Conservation (phyloP, 441 rosid species). For the Jatropha multifida region DNA sequence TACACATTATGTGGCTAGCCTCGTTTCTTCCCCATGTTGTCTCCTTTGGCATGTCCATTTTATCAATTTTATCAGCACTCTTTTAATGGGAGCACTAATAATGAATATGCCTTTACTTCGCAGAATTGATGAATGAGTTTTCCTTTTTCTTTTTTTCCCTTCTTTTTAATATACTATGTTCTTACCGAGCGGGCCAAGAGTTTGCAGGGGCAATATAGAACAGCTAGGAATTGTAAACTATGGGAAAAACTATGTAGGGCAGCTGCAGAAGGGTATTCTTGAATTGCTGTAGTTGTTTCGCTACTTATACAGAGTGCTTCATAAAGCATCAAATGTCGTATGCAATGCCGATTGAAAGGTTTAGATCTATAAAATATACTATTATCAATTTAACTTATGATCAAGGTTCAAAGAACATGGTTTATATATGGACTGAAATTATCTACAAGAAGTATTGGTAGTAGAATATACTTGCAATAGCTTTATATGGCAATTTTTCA, state of each 20-base stretch:
- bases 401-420: conserved; percentile 41
- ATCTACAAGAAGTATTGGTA: not conserved
- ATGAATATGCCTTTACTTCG: not conserved
- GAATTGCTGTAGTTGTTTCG: not conserved
- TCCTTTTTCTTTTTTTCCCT: not conserved
- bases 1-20: not conserved
- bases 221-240: not conserved
- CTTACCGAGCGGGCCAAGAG: not conserved
- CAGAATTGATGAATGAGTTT: not conserved
- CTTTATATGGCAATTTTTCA: not conserved
- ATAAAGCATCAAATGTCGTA: not conserved
- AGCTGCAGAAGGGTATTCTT: not conserved
- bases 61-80: not conserved
- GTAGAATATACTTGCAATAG: not conserved
- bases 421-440: not conserved
- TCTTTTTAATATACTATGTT: not conserved
- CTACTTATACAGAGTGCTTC: not conserved
- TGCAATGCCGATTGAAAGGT: not conserved
- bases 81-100: not conserved
- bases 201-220: not conserved
- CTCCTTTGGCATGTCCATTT: not conserved
- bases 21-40: not conserved
- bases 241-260: not conserved
- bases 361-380: not conserved
- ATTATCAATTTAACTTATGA: not conserved